Base-by-base conservation (phyloP, 768 basidiomycete genomes). In the Psilocybe cyanescens region DNA sequence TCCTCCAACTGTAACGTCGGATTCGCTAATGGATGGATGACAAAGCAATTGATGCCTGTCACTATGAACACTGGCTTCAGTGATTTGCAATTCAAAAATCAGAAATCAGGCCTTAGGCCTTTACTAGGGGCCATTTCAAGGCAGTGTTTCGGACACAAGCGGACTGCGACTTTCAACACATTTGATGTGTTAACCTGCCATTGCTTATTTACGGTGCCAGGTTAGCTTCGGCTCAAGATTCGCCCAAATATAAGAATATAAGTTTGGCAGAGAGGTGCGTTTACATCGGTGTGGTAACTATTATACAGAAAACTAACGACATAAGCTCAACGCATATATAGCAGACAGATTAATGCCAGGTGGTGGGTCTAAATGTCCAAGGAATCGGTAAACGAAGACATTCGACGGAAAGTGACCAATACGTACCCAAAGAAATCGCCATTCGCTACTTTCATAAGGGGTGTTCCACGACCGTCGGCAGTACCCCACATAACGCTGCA, bases 401-500 rank as follows among this genome's bases (percentile, higher is more conserved):
- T 24, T 24, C 24, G 24, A 24, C 9, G 39, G 55, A 44, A 39
- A 39, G 14, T 39, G 37, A 39, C 37, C 24, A 24, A 24, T 39
- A 16, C 65, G 24, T 29, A 63, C 65, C 70, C 70, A 56, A 74
- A 74, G 46, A 53, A 58, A 24, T 60, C 57, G 2, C 69, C 66
- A 0, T 71, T 60, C 1, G 75, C 62, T 19, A 79, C 63, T 3
- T 49, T 62, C 31, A 70, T 66, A 61, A 82, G 62, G 4, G 82
- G 76, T 16, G 74, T 76, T 4, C 76, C 79, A 17, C 55, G 28
- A 2, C 66, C 75, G 62, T 83, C 83, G 4, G 80, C 81, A 12
- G 75, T 83, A 37, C 74, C 74, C 24, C 71, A 67, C 51, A 71
- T 71, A n/a, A 80, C 76, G 46, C 75, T 78, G 55, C 28, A 63